phyloP scores from a whole-genome alignment of 2,329 filamentous ascomycete genomes.

The Huntiella decipiens region DNA sequence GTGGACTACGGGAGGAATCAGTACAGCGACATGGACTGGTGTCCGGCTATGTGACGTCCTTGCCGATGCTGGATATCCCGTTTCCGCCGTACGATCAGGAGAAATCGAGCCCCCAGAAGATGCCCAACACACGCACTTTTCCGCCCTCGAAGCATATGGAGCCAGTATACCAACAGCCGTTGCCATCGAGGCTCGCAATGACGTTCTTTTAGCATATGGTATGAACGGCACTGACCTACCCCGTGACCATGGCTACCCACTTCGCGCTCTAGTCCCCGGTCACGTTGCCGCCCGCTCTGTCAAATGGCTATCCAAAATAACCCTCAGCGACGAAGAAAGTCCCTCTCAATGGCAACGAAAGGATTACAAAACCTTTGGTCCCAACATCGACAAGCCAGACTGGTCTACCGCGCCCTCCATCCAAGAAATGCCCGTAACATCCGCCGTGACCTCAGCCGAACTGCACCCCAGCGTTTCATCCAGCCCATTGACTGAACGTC shows the following conservation, averaged over 20 bases:
- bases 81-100: conserved; percentile 12
- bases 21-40: conserved; percentile 40
- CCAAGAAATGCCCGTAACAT: conserved; percentile 50
- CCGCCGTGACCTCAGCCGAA: conserved; percentile 36
- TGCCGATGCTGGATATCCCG: conserved; percentile 32
- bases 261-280: conserved; percentile 43
- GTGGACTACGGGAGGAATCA: conserved; percentile 41
- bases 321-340: conserved; percentile 47
- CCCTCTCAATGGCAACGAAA: conserved; percentile 44
- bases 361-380: conserved; percentile 52
- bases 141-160: conserved; percentile 39
- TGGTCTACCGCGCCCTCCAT: conserved; percentile 46
- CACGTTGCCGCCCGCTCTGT: conserved; percentile 48
- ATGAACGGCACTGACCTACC: conserved; percentile 49
- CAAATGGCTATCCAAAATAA: conserved; percentile 49
- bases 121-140: conserved; percentile 36
- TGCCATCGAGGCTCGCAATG: conserved; percentile 38
- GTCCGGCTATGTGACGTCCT: conserved; percentile 36
- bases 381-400: conserved; percentile 37
- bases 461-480: neutral
- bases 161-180: conserved; percentile 41
- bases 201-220: conserved; percentile 45
- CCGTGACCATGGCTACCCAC: conserved; percentile 45
- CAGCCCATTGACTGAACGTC: neutral
- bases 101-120: conserved; percentile 13